Evolutionary conservation across 2,329 filamentous ascomycete genomes (phyloP).

Genomic region (Exophiala phaeomuriformis): DNA sequence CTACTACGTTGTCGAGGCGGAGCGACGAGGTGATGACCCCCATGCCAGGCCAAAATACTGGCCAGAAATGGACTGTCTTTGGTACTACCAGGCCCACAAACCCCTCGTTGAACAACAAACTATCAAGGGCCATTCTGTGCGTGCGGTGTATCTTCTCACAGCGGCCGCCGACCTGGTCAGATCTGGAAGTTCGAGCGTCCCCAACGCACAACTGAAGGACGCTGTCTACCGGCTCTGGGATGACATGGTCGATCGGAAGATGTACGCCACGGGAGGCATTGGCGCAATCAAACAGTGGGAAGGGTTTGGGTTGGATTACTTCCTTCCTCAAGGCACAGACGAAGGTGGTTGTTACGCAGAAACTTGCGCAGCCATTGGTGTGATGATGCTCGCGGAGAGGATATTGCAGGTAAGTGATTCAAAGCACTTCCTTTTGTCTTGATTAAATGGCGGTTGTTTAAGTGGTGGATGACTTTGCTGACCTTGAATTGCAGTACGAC

Average conservation of each 20-base stretch:
- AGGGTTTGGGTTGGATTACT: constrained; percentile 54
- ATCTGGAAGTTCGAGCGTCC: constrained; percentile 20
- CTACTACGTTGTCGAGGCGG: constrained; percentile 51
- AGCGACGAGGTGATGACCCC: constrained; percentile 45
- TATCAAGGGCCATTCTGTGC: constrained; percentile 54
- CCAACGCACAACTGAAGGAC: constrained; percentile 30
- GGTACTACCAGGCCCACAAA: constrained; percentile 52
- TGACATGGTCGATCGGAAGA: constrained; percentile 55
- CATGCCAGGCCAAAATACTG: constrained; percentile 43
- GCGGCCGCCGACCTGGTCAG: constrained; percentile 49
- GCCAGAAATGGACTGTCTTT: constrained; percentile 27
- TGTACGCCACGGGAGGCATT: constrained; percentile 57
- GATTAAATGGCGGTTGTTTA: too few relatives aligned
- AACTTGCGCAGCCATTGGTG: constrained; percentile 54
- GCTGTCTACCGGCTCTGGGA: constrained; percentile 48
- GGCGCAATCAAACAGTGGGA: constrained; percentile 54
- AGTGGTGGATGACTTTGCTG: too few relatives aligned
- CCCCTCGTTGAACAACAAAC: constrained; percentile 49
- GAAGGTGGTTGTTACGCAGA: constrained; percentile 58
- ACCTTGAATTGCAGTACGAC: constrained; percentile 32
- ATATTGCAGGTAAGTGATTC: constrained; percentile 37
- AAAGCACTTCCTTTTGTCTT: too few relatives aligned
- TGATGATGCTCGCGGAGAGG: constrained; percentile 55
- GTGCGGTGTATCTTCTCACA: constrained; percentile 55
- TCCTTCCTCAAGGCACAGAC: constrained; percentile 52